Evolutionary conservation across 140 eudicot species (phyloP).

Genomic region (Ambrosia hybrid): DNA sequence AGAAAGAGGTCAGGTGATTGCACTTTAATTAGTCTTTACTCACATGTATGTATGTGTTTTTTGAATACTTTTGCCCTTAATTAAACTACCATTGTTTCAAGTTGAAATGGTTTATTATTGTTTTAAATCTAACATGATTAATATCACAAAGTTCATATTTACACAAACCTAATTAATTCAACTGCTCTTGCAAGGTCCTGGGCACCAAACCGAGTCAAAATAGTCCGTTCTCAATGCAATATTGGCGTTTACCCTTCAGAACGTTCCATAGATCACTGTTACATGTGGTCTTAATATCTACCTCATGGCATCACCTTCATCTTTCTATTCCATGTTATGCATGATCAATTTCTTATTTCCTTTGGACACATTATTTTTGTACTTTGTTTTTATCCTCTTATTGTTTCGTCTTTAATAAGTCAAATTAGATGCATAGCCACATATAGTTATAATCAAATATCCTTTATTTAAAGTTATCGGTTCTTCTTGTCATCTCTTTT

Average conservation of each 20-base stretch:
- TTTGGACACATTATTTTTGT: neutral
- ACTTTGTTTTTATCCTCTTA: neutral
- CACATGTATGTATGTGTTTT: conserved; percentile 25
- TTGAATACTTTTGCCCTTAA: neutral
- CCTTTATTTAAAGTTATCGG: neutral
- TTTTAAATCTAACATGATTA: neutral
- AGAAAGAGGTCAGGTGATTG: conserved; percentile 3
- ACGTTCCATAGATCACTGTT: too few relatives aligned
- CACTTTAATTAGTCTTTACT: conserved; percentile 25
- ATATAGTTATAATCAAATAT: neutral
- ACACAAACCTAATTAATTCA: neutral
- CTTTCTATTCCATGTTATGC: neutral
- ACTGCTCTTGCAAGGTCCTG: neutral
- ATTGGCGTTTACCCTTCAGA: too few relatives aligned
- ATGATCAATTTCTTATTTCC: neutral
- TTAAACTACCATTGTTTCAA: neutral
- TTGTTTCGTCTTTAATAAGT: conserved; percentile 1
- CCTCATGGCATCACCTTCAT: neutral
- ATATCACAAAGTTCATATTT: neutral
- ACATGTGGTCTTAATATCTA: neutral
- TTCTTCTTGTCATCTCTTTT: neutral
- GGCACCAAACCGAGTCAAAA: neutral
- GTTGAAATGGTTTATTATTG: neutral
- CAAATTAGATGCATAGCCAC: conserved; percentile 8
- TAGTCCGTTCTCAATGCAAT: neutral